Base-by-base conservation (phyloP, 805 yeast species). In the Suhomyces kilbournensis region DNA sequence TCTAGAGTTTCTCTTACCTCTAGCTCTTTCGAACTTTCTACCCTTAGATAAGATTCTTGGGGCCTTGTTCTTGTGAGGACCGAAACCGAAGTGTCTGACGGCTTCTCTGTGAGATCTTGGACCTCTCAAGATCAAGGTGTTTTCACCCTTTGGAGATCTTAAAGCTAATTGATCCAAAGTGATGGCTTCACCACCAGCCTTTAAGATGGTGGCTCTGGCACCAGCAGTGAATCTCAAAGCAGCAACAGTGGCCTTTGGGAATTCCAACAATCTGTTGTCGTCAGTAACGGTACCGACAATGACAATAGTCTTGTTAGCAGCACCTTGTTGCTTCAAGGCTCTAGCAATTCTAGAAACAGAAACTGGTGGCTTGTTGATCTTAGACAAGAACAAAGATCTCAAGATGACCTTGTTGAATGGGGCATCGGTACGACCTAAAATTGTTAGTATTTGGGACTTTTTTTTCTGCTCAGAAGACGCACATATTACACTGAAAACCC, bases 41-140 rank as follows among this genome's bases (percentile, higher is more conserved):
- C 99, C 99, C 79, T 83, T 91, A 61, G 98, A 93, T 74, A 80
- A 71, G 79, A 94, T 86, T 84, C 96, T 91, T 82, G 99, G 99
- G 74, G 98, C 98, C 90, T 94, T 94, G 83, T 84, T 81, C 86
- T 90, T 90, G 96, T 94, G 99, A 75, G 99, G 99, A 83, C 99
- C 99, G 79, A 93, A 76, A 79, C 99, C 99, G 77, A 94, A 94
- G 88, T 94, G 98, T 85, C 97, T 90, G 72, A 90, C 98, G 72
- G 98, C 97, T 84, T 94, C 97, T 85, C 99, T 90, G 79, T 96
- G 75, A 82, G 82, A 85, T 89, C 97, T 91, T 82, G 98, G 96
- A 79, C 99, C 99, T 85, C 98, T 90, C 77, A 94, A 82, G 72
- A 93, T 81, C 78, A 94, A 81, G 67, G 99, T 94, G 97, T 94